Evolutionary conservation across 2,329 filamentous ascomycete species (phyloP).

Genomic region (Dryadomyces sulphureus): DNA sequence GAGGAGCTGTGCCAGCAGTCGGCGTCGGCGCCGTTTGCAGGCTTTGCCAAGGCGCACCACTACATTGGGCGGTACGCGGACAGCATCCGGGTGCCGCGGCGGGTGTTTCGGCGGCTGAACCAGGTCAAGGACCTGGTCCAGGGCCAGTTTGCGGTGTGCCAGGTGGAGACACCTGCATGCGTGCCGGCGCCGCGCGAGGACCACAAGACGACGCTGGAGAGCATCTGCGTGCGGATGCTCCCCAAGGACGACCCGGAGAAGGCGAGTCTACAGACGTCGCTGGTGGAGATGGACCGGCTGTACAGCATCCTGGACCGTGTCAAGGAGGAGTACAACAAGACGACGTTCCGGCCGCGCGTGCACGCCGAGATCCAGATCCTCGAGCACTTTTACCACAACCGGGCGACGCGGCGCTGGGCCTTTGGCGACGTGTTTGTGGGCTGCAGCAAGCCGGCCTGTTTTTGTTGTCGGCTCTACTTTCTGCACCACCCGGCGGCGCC

Average conservation of each 20-base stretch:
- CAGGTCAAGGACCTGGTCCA: constrained; percentile 18
- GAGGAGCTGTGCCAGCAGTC: not conserved
- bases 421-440: constrained; percentile 28
- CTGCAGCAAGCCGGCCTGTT: constrained; percentile 36
- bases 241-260: not conserved
- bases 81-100: constrained; percentile 22
- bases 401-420: constrained; percentile 17
- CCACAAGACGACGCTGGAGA: constrained; percentile 16
- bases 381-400: constrained; percentile 26
- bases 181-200: constrained; percentile 15
- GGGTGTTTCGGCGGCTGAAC: constrained; percentile 20
- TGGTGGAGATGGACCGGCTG: constrained; percentile 16
- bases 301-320: constrained; percentile 14
- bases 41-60: constrained; percentile 18
- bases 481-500: constrained; percentile 20
- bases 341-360: constrained; percentile 16
- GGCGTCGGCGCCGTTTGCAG: constrained; percentile 12
- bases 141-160: not conserved
- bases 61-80: constrained; percentile 29
- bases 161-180: constrained; percentile 7
- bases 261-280: not conserved
- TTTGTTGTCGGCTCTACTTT: constrained; percentile 32
- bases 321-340: constrained; percentile 13
- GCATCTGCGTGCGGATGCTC: constrained; percentile 20
- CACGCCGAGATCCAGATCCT: constrained; percentile 33